A percentile compares a stretch with the other conserved stretches of the same genome.
Conservation (phyloP, 106 monocot species). For the Apostasia shenzhenica region DNA sequence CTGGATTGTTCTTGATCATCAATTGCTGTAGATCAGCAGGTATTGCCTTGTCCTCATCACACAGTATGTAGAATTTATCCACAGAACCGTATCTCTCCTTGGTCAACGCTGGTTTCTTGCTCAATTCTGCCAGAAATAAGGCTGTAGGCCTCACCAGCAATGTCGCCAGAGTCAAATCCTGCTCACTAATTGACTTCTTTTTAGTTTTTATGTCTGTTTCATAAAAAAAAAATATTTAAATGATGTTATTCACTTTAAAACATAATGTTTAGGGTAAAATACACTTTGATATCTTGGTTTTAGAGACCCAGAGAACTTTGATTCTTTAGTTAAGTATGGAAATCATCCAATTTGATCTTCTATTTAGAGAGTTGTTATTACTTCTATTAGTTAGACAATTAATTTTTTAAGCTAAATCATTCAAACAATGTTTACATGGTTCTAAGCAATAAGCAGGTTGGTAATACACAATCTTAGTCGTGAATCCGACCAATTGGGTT, state of each 20-base stretch:
- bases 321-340: too few relatives aligned
- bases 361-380: too few relatives aligned
- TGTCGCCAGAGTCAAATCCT: slow-evolving; percentile 10
- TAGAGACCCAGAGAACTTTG: too few relatives aligned
- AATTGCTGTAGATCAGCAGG: slow-evolving; percentile 20
- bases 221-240: not conserved
- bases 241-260: not conserved
- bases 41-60: slow-evolving; percentile 20
- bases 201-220: not conserved
- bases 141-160: slow-evolving; percentile 3
- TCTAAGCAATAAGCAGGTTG: too few relatives aligned
- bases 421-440: too few relatives aligned
- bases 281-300: too few relatives aligned
- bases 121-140: not conserved
- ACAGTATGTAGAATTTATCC: slow-evolving; percentile 29
- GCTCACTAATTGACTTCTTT: not conserved
- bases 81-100: slow-evolving; percentile 22
- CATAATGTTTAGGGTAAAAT: not conserved
- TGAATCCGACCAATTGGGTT: too few relatives aligned
- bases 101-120: not conserved
- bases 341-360: too few relatives aligned
- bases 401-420: too few relatives aligned
- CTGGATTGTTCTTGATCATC: slow-evolving; percentile 28
- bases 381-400: too few relatives aligned
- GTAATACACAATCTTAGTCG: too few relatives aligned